Base-by-base conservation (phyloP, 306 rosid genomes). In the Cercis canadensis region DNA sequence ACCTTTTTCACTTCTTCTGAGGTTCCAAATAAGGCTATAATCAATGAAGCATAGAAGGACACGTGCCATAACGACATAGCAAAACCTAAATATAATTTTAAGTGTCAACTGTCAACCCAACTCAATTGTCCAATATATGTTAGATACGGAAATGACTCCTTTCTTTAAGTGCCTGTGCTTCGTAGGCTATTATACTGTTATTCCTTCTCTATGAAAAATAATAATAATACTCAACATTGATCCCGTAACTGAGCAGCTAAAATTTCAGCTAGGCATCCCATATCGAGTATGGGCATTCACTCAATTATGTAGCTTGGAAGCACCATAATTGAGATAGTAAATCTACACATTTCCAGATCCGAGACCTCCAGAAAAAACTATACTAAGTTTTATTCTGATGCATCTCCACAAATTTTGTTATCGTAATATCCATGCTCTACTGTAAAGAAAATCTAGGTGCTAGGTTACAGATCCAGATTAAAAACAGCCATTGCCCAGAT, bases 381-480 rank as follows among this genome's bases (percentile, higher is more conserved):
- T 29, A 33, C 74, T 24, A 67, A 21, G 8, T 10, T 65, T 57
- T 13, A 1, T 43, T 39, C 54, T 7, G 36, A 74, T 50, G 56
- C 2, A 50, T 8, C 8, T 16, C 11, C 24, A 8, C 4, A 4
- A 16, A 15, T 50, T 18, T 52, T 34, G 34, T 37, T 31, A 65
- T 53, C 49, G 53, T 44, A 24, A 24, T 24, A 24, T 24, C 29
- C 29, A 24, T 24, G 2, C 29, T 24, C 29, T 24, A 24, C 29
- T 1, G 29, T 1, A 3, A 24, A 24, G 29, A 24, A 24, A 24
- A 24, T 24, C 29, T 24, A 24, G 29, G 29, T 1, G 11, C 33
- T 52, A 31, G 17, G 18, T 1, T 2, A 44, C 80, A 75, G 91
- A 82, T 86, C 89, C 86, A 77, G 78, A 77, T 80, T 76, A 77